A percentile compares a stretch with the other conserved stretches of the same genome.
Evolutionary conservation across 345 rosid species (phyloP).

Genomic region (Salix koriyanagi): DNA sequence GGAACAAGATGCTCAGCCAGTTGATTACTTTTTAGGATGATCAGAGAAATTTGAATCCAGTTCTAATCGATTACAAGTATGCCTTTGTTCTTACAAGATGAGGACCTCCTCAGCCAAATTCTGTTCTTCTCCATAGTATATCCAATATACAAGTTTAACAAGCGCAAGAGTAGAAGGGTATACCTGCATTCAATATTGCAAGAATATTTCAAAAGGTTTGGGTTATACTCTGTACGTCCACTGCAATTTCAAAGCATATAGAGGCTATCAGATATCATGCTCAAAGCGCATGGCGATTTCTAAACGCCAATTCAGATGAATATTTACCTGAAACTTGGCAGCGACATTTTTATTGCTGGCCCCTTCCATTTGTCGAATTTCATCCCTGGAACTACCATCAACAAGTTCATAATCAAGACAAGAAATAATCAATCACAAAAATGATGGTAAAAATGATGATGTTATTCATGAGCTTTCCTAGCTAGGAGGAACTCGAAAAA

Average conservation of each 20-base stretch:
- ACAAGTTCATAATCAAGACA: slow-evolving; percentile 15
- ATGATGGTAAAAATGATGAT: not conserved
- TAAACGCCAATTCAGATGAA: not conserved
- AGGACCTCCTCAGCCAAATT: not conserved
- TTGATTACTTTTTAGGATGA: not conserved
- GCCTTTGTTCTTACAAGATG: not conserved
- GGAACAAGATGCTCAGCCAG: not conserved
- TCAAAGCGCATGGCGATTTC: not conserved
- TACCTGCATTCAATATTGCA: slow-evolving; percentile 88
- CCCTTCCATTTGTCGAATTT: slow-evolving; percentile 52
- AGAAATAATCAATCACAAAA: not conserved
- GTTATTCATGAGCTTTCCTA: not conserved
- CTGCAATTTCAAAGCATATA: slow-evolving; percentile 41
- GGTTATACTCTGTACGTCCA: slow-evolving; percentile 61
- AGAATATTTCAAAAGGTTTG: slow-evolving; percentile 71
- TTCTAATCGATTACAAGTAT: not conserved
- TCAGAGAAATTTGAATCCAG: not conserved
- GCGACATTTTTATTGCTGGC: slow-evolving; percentile 64
- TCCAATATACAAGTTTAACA: not conserved
- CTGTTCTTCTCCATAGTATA: not conserved
- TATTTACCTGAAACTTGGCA: slow-evolving; percentile 85
- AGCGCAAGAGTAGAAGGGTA: not conserved
- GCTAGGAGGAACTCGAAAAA: not conserved
- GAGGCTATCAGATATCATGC: not conserved
- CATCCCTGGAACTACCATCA: slow-evolving; percentile 33